Evolutionary conservation across 306 rosid genomes (phyloP).

Genomic region (Vigna trinervia): DNA sequence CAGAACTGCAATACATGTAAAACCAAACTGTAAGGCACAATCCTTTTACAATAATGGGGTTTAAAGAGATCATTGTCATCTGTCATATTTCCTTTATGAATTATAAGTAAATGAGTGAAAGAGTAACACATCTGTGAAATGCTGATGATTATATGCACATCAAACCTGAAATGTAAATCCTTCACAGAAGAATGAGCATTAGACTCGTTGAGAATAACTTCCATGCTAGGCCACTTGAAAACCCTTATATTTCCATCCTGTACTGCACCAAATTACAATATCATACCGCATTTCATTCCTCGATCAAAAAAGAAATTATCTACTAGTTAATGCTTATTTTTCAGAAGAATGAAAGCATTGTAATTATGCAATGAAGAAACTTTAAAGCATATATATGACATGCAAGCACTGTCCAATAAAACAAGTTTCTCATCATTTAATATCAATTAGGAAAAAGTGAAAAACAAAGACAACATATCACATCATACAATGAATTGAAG

Average conservation of each 20-base stretch:
- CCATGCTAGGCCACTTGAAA: constrained; percentile 96
- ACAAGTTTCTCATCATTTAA: neutral
- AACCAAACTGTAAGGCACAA: constrained; percentile 43
- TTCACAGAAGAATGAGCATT: constrained; percentile 72
- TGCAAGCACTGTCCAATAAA: constrained; percentile 27
- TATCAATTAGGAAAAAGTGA: constrained; percentile 4
- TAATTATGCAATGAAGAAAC: constrained; percentile 64
- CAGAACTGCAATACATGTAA: constrained; percentile 67
- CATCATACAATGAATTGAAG: constrained; percentile 13
- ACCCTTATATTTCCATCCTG: constrained; percentile 91
- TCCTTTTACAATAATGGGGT: constrained; percentile 41
- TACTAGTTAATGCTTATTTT: constrained; percentile 33
- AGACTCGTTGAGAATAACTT: constrained; percentile 64
- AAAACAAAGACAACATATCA: constrained; percentile 16
- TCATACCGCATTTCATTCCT: constrained; percentile 48
- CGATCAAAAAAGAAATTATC: constrained; percentile 25
- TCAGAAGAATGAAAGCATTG: constrained; percentile 39
- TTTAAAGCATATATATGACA: constrained; percentile 5
- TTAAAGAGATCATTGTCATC: constrained; percentile 5
- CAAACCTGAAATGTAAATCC: constrained; percentile 90
- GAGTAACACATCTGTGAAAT: constrained; percentile 20
- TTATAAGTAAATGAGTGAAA: constrained; percentile 7
- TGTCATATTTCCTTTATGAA: constrained; percentile 30
- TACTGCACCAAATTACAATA: constrained; percentile 69
- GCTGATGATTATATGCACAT: constrained; percentile 26